A percentile compares a stretch with the other conserved stretches of the same genome.
Evolutionary conservation across 202 grass and related monocot species (phyloP).

Genomic region (Saccharum hybrid): DNA sequence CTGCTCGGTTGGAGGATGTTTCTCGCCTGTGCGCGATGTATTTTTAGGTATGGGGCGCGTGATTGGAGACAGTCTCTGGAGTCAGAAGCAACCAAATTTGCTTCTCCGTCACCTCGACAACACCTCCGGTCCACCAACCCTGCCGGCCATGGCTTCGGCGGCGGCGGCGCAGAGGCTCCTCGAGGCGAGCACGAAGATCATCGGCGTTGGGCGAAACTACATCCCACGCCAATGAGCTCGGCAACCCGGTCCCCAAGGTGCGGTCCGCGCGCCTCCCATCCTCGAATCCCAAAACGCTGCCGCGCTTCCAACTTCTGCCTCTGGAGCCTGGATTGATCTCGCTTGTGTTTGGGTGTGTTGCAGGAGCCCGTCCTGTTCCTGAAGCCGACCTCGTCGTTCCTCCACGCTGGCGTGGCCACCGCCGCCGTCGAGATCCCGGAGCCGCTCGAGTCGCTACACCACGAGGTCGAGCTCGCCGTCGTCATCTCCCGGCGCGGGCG

Average conservation of each 20-base stretch:
- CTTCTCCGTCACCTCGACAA: neutral
- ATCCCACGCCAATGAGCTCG: constrained; percentile 86
- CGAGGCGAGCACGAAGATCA: constrained; percentile 76
- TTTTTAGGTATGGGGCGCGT: too few species aligned
- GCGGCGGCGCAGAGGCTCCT: constrained; percentile 63
- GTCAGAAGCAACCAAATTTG: neutral
- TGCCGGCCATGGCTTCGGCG: constrained; percentile 44
- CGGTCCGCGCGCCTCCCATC: neutral
- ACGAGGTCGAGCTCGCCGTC: constrained; percentile 96
- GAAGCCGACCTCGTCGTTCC: constrained; percentile 91
- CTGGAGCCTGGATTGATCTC: neutral
- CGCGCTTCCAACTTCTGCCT: neutral
- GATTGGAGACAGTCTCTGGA: too few species aligned
- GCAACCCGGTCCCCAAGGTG: constrained; percentile 92
- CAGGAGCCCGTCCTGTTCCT: constrained; percentile 93
- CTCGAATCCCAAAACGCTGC: neutral
- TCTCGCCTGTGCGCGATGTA: too few species aligned
- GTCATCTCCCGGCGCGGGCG: constrained; percentile 73
- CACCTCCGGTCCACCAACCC: constrained; percentile 6
- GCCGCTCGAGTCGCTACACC: constrained; percentile 79
- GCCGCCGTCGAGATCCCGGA: constrained; percentile 83
- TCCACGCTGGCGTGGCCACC: constrained; percentile 62
- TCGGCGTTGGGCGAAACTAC: constrained; percentile 87
- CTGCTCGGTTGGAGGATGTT: too few species aligned
- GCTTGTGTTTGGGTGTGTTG: neutral